Conservation (phyloP, 1,284 basidiomycete genomes). For the Boletus semigastroideus region DNA sequence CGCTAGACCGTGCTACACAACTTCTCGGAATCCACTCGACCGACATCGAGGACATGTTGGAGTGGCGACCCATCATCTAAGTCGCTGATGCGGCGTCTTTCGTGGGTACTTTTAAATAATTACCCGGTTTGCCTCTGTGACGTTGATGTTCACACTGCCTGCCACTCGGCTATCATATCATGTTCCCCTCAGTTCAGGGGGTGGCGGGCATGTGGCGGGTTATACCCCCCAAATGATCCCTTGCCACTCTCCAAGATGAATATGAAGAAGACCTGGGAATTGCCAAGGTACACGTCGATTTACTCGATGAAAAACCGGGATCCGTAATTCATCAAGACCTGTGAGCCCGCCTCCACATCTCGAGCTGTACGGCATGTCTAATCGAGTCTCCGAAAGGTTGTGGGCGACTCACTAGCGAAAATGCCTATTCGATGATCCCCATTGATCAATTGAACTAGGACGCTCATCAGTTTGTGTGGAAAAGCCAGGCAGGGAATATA, state of each 20-base stretch:
- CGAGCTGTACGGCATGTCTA: slow-evolving; percentile 27
- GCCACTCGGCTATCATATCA: too few species aligned
- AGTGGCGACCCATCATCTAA: too few species aligned
- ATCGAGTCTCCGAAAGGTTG: neutral
- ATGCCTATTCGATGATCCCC: slow-evolving; percentile 60
- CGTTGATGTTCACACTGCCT: neutral
- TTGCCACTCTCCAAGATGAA: neutral
- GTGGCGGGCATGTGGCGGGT: neutral
- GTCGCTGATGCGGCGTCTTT: too few species aligned
- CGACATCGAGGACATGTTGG: too few species aligned
- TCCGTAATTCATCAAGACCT: slow-evolving; percentile 56
- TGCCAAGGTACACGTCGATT: neutral
- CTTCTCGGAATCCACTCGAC: too few species aligned
- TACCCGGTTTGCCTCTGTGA: neutral
- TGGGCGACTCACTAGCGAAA: slow-evolving; percentile 44
- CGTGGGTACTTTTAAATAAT: too few species aligned
- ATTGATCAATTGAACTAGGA: slow-evolving; percentile 53
- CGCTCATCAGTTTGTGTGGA: slow-evolving; percentile 3
- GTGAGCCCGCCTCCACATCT: slow-evolving; percentile 39
- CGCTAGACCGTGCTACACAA: too few species aligned
- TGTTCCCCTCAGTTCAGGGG: too few species aligned
- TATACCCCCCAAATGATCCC: neutral
- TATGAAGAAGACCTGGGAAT: neutral
- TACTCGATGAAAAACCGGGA: slow-evolving; percentile 38
- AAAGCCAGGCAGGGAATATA: slow-evolving; percentile 23